Evolutionary conservation across 371 early-diverging fungal species (phyloP).

Genomic region (Mucor irregularis): DNA sequence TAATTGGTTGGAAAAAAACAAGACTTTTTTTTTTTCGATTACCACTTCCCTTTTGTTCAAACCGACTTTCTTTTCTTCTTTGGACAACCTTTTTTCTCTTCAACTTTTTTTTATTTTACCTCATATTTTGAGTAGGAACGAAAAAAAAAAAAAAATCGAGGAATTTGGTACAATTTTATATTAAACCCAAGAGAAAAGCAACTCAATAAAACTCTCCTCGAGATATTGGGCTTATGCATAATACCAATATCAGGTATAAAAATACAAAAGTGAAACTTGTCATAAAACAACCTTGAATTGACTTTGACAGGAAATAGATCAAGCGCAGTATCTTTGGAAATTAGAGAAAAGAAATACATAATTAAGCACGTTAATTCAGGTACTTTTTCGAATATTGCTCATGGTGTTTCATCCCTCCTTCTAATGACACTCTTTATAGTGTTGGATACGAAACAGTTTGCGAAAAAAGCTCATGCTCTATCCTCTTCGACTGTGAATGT

Average conservation of each 20-base stretch:
- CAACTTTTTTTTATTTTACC: too few relatives aligned
- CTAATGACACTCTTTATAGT: slow-evolving; percentile 9
- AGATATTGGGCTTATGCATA: slow-evolving; percentile 24
- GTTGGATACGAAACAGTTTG: slow-evolving; percentile 18
- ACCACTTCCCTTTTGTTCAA: neutral
- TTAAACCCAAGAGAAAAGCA: neutral
- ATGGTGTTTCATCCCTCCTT: too few relatives aligned
- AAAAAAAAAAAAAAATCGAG: neutral
- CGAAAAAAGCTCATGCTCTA: slow-evolving; percentile 16
- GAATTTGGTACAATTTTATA: too few relatives aligned
- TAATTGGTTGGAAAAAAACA: too few relatives aligned
- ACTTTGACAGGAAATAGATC: too few relatives aligned
- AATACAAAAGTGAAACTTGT: neutral
- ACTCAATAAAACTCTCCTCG: too few relatives aligned
- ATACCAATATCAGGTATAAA: slow-evolving; percentile 17
- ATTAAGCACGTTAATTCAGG: slow-evolving; percentile 27
- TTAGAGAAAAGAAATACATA: slow-evolving; percentile 16
- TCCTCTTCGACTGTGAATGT: slow-evolving; percentile 32
- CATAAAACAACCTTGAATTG: neutral
- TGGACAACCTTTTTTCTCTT: neutral
- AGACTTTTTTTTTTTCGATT: neutral
- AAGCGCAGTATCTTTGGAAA: slow-evolving; percentile 13
- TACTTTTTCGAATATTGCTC: too few relatives aligned
- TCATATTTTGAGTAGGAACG: neutral
- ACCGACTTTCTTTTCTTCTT: neutral